phyloP scores from a whole-genome alignment of 768 basidiomycete species.

The Suillus variegatus region DNA sequence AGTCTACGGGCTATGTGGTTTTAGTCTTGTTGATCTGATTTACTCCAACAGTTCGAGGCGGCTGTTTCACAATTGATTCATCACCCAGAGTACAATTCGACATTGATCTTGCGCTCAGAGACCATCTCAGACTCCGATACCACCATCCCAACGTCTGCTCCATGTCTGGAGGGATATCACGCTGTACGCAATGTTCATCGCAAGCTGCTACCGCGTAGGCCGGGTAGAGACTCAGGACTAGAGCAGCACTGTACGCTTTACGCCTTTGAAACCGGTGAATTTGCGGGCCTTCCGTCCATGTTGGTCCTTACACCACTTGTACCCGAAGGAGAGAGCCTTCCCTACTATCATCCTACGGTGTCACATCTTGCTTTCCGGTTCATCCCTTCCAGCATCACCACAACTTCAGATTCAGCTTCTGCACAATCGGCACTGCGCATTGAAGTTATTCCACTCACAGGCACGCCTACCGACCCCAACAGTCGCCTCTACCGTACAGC shows the following conservation, averaged over 20 bases:
- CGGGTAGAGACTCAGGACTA: constrained; percentile 69
- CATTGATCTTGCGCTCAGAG: constrained; percentile 86
- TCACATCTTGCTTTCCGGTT: constrained; percentile 82
- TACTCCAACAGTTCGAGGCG: constrained; percentile 59
- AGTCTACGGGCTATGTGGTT: not conserved
- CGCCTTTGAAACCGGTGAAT: constrained; percentile 23
- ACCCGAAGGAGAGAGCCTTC: constrained; percentile 48
- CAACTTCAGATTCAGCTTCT: constrained; percentile 21
- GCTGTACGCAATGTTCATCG: constrained; percentile 61
- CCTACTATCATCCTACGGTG: constrained; percentile 91
- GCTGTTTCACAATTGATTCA: constrained; percentile 74
- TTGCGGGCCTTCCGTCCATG: constrained; percentile 30
- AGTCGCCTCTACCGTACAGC: constrained; percentile 81
- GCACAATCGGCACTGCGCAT: constrained; percentile 43
- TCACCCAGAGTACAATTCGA: constrained; percentile 93
- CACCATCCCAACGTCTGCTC: constrained; percentile 35
- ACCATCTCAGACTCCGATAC: constrained; percentile 43
- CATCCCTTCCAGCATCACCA: constrained; percentile 35
- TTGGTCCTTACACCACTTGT: constrained; percentile 66
- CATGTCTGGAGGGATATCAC: constrained; percentile 38
- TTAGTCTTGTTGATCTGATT: not conserved
- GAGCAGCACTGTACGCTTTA: constrained; percentile 84
- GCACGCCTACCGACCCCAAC: constrained; percentile 47
- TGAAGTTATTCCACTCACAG: constrained; percentile 54
- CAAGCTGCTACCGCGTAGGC: constrained; percentile 74